These are phyloP conservation scores for Abelmoschus esculentus DNA, from an alignment of 345 rosid species.

Conservation along the genomic window DNA sequence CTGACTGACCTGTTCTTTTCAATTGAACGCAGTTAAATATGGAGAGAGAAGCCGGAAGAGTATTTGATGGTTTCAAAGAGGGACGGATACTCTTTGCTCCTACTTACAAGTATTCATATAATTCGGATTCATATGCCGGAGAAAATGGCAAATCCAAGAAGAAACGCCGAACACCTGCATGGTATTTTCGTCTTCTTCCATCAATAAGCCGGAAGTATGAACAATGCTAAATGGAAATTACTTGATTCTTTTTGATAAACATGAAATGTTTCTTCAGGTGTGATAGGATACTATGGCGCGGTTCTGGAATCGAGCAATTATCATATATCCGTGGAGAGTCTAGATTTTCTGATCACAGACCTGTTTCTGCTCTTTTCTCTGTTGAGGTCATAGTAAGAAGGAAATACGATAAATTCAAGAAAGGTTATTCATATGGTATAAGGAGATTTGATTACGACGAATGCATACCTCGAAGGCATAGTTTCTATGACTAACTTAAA, in stretches of 20 bases:
- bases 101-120: constrained; percentile 75
- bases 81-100: constrained; percentile 79
- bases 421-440: constrained; percentile 56
- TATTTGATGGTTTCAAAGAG: constrained; percentile 65
- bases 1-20: not conserved
- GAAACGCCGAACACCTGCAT: constrained; percentile 96
- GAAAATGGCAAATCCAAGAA: constrained; percentile 81
- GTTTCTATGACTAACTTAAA: constrained; percentile 35
- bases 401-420: constrained; percentile 39
- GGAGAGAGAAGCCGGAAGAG: constrained; percentile 87
- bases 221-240: not conserved
- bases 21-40: constrained; percentile 47
- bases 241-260: constrained; percentile 5
- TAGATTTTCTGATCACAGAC: constrained; percentile 85
- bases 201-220: not conserved
- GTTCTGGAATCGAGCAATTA: constrained; percentile 68
- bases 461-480: constrained; percentile 57
- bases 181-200: constrained; percentile 28
- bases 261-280: constrained; percentile 44
- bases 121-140: constrained; percentile 86
- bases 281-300: constrained; percentile 83
- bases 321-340: constrained; percentile 75
- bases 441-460: constrained; percentile 46
- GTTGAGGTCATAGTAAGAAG: constrained; percentile 54
- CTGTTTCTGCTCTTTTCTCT: constrained; percentile 78